Base-by-base conservation (phyloP, 441 rosid genomes). In the Adansonia gregorii region DNA sequence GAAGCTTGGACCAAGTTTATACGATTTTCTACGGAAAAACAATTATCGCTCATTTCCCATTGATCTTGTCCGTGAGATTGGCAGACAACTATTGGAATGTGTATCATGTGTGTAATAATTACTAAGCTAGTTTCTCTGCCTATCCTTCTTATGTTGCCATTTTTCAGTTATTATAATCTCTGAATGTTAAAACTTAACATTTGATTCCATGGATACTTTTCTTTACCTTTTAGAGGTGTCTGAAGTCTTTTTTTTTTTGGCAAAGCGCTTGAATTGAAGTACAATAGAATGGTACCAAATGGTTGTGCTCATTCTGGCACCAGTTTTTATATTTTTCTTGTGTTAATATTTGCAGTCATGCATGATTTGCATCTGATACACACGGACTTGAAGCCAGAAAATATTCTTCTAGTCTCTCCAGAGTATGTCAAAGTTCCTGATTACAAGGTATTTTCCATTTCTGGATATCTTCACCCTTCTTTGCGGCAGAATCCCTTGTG, bases 71-170 rank as follows among this genome's bases (percentile, higher is more conserved):
- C 90, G 92, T 43, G 93, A 91, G 84, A 88, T 93, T 86, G 97
- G 95, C 91, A 90, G 94, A 89, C 98, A 93, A 90, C 92, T 93
- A 80, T 91, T 93, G 97, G 97, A 94, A 83, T 91, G 91, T 89
- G 94, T 94, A 76, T 97, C 98, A 91, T 93, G 98, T 94, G 90
- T 93, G 98, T 92, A 86, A 71, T 27, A 31, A 52, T 31, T 52
- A 31, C 61, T 71, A 52, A 71, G 46, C 74, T 71, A 71, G 74
- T 71, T 24, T 69, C 73, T 71, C 48, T 27, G 46, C 60, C 2
- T 48, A 52, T 71, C 39, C 45, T 46, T 46, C 35, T 51, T 31
- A 3, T 52, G 61, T 31, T 70, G 60, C 46, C n/a, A 27, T 31
- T 35, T 61, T 70, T 52, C 6, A 51, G 46, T 52, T 51, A 51